These are phyloP conservation scores for Chalciporus chontae DNA, from an alignment of 768 basidiomycete species.

Conservation along the genomic window DNA sequence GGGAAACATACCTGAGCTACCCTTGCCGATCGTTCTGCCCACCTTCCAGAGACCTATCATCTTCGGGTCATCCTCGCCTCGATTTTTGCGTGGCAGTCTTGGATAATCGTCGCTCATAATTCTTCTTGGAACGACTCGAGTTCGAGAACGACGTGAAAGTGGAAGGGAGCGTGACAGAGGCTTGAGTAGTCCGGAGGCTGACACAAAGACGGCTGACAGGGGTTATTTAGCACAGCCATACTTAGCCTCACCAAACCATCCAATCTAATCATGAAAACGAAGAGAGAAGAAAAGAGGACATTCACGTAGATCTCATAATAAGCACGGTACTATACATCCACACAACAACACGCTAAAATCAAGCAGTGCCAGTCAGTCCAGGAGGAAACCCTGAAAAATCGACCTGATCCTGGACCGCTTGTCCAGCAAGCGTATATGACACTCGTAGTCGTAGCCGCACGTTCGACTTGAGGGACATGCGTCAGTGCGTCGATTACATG, in stretches of 20 bases:
- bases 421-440: slow-evolving; percentile 67
- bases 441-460: slow-evolving; percentile 85
- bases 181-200: slow-evolving; percentile 14
- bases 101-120: slow-evolving; percentile 27
- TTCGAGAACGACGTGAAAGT: slow-evolving; percentile 27
- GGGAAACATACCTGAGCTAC: slow-evolving; percentile 61
- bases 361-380: slow-evolving; percentile 52
- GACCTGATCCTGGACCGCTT: slow-evolving; percentile 82
- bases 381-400: slow-evolving; percentile 91
- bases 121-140: slow-evolving; percentile 22
- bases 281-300: neutral
- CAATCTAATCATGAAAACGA: no score
- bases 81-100: slow-evolving; percentile 28
- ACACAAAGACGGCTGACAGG: slow-evolving; percentile 22
- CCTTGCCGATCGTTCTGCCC: slow-evolving; percentile 79
- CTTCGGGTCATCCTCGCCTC: slow-evolving; percentile 47
- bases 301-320: slow-evolving; percentile 22
- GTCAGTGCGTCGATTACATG: slow-evolving; percentile 3
- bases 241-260: no score
- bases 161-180: slow-evolving; percentile 17
- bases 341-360: slow-evolving; percentile 5
- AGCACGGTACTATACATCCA: slow-evolving; percentile 13
- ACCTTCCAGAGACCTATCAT: slow-evolving; percentile 82
- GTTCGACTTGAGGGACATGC: slow-evolving; percentile 50
- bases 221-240: slow-evolving; percentile 8